These are phyloP conservation scores for Candida yuanshanica DNA, from an alignment of 805 yeast species.

Conservation along the genomic window DNA sequence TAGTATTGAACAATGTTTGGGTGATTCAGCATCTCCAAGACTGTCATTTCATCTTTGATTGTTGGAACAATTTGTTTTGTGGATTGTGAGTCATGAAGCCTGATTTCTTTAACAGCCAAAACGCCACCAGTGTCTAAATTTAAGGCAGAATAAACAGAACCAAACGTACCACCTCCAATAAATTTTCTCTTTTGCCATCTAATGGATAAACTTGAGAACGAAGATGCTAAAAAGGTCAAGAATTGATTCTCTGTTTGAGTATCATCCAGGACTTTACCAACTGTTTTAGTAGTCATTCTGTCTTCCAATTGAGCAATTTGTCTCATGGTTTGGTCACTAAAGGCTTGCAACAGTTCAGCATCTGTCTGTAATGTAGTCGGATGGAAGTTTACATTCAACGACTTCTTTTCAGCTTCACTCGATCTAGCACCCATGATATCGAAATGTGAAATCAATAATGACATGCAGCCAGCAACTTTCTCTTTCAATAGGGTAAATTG, in stretches of 20 bases:
- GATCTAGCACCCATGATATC: slow-evolving; percentile 98
- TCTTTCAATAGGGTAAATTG: slow-evolving; percentile 67
- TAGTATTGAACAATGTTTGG: slow-evolving; percentile 95
- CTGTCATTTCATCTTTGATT: slow-evolving; percentile 95
- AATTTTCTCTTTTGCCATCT: slow-evolving; percentile 96
- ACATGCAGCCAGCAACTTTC: slow-evolving; percentile 92
- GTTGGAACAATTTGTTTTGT: slow-evolving; percentile 80
- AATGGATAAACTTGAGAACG: slow-evolving; percentile 82
- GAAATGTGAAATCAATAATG: slow-evolving; percentile 87
- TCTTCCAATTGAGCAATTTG: slow-evolving; percentile 61
- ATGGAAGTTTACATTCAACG: slow-evolving; percentile 31
- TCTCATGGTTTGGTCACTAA: slow-evolving; percentile 62
- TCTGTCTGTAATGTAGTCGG: slow-evolving; percentile 47
- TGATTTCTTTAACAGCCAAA: slow-evolving; percentile 94
- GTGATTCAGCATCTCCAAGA: slow-evolving; percentile 88
- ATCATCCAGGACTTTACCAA: slow-evolving; percentile 88
- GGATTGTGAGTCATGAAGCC: slow-evolving; percentile 82
- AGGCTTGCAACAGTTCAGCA: slow-evolving; percentile 46
- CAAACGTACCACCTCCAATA: slow-evolving; percentile 95
- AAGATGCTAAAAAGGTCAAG: slow-evolving; percentile 79
- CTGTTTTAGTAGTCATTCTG: slow-evolving; percentile 36
- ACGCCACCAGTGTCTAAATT: slow-evolving; percentile 93
- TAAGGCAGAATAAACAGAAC: slow-evolving; percentile 87
- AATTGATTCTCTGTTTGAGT: slow-evolving; percentile 84
- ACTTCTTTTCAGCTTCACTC: slow-evolving; percentile 49